Percentiles rank a stretch among this genome's conserved stretches.
Evolutionary conservation across 805 yeast species (phyloP).

Genomic region (Wickerhamomyces xylosicus): DNA sequence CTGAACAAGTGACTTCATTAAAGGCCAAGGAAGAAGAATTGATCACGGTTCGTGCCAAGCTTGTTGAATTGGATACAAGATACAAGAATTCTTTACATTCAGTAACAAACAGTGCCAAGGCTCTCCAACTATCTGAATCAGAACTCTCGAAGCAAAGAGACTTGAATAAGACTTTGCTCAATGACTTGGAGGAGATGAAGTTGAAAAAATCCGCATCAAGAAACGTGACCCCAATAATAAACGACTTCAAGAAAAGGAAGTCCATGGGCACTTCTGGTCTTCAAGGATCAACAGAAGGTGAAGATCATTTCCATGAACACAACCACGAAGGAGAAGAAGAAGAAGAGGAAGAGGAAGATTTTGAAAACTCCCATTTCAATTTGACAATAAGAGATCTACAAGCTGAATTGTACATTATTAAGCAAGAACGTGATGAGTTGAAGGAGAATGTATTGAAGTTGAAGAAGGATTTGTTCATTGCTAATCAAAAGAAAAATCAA

Average conservation of each 20-base stretch:
- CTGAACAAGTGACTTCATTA: not conserved
- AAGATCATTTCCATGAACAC: too few relatives aligned
- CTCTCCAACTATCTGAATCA: slow-evolving; percentile 61
- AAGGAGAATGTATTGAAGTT: slow-evolving; percentile 47
- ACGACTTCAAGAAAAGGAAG: slow-evolving; percentile 13
- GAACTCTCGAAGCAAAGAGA: slow-evolving; percentile 57
- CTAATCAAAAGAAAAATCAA: not conserved
- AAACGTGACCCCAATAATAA: slow-evolving; percentile 16
- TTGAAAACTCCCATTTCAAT: slow-evolving; percentile 48
- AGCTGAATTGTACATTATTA: slow-evolving; percentile 72
- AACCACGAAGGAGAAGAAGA: slow-evolving; percentile 18
- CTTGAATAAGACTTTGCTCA: slow-evolving; percentile 40
- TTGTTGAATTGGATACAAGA: slow-evolving; percentile 40
- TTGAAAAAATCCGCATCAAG: slow-evolving; percentile 23
- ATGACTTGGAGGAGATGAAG: slow-evolving; percentile 62
- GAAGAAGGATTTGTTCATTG: slow-evolving; percentile 42
- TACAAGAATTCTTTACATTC: slow-evolving; percentile 65
- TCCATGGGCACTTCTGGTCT: slow-evolving; percentile 15
- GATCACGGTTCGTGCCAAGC: slow-evolving; percentile 20
- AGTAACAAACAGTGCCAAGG: slow-evolving; percentile 64
- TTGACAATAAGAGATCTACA: slow-evolving; percentile 73
- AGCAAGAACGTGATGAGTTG: slow-evolving; percentile 76
- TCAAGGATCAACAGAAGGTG: not conserved
- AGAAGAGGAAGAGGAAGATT: slow-evolving; percentile 20
- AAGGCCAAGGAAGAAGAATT: slow-evolving; percentile 13